phyloP scores from a whole-genome alignment of 2,329 filamentous ascomycete species.

The Aphanocladium album region DNA sequence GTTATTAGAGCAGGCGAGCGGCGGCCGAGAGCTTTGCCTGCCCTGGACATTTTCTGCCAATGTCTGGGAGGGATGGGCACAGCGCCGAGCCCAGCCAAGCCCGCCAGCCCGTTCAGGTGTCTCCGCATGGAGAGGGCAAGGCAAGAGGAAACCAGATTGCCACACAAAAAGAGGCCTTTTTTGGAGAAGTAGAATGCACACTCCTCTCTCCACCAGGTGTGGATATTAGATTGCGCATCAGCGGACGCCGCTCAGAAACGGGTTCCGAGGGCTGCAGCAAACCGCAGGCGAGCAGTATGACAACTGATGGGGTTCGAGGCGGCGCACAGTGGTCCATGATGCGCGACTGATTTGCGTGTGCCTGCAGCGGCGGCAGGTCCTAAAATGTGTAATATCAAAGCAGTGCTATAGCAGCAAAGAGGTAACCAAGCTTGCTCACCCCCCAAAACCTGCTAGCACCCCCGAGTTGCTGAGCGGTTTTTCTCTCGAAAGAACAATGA shows the following conservation, averaged over 20 bases:
- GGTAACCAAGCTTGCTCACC: no score
- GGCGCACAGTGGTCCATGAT: not conserved
- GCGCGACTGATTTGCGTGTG: not conserved
- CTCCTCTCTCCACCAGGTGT: not conserved
- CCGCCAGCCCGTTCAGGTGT: not conserved
- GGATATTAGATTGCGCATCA: not conserved
- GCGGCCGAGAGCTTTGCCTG: not conserved
- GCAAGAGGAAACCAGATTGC: no score
- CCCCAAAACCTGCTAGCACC: no score
- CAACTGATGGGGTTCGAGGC: not conserved
- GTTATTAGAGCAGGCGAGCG: not conserved
- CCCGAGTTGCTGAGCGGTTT: no score
- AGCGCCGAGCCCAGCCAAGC: not conserved
- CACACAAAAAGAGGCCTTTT: not conserved
- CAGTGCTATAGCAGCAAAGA: not conserved
- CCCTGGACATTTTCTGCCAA: constrained; percentile 3
- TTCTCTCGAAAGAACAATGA: no score
- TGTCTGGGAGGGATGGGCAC: not conserved
- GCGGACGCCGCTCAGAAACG: not conserved
- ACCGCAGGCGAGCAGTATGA: not conserved
- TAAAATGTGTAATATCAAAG: not conserved
- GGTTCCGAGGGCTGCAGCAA: not conserved
- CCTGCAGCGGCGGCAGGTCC: not conserved
- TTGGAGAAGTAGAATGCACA: not conserved
- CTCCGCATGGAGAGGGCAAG: not conserved